A percentile compares a stretch with the other conserved stretches of the same genome.
These are phyloP conservation scores for Herpetomonas samuelpessoai DNA, from an alignment of 208 protist genomes.

Conservation along the genomic window DNA sequence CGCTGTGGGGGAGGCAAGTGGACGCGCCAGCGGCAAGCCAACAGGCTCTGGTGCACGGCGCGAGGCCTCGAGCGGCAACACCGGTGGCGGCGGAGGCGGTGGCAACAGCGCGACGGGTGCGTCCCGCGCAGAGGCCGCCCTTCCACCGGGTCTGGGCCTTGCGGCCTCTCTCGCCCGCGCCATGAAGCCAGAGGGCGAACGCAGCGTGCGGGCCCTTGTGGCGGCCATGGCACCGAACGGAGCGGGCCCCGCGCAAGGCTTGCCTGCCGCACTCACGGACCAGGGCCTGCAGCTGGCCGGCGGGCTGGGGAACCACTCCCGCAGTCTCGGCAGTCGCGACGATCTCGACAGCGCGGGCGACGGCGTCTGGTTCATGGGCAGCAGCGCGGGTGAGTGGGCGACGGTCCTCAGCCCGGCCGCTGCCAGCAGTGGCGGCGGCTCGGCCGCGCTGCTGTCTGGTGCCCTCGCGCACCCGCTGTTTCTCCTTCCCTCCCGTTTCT, in stretches of 20 bases:
- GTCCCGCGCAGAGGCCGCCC: no score
- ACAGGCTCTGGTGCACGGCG: no score
- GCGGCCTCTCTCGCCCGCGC: neutral
- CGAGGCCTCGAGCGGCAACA: no score
- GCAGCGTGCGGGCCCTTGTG: neutral
- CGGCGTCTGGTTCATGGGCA: neutral
- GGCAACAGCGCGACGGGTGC: neutral
- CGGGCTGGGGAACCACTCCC: neutral
- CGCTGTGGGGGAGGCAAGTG: conserved; percentile 15
- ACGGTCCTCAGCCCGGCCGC: neutral
- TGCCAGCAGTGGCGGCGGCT: neutral
- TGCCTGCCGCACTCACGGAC: neutral
- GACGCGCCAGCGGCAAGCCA: conserved; percentile 20
- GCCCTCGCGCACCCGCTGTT: neutral
- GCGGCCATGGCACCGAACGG: no score
- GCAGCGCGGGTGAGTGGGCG: neutral
- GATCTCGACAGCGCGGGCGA: neutral
- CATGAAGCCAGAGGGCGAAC: neutral
- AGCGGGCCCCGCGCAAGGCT: no score
- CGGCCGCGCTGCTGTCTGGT: neutral
- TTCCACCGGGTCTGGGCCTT: neutral
- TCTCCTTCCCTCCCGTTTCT: neutral
- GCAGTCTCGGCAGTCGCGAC: neutral
- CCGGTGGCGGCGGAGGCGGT: neutral
- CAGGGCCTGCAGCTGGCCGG: neutral